Conservation (phyloP, 2,329 filamentous ascomycete species). For the Tolypocladium pustulatum region DNA sequence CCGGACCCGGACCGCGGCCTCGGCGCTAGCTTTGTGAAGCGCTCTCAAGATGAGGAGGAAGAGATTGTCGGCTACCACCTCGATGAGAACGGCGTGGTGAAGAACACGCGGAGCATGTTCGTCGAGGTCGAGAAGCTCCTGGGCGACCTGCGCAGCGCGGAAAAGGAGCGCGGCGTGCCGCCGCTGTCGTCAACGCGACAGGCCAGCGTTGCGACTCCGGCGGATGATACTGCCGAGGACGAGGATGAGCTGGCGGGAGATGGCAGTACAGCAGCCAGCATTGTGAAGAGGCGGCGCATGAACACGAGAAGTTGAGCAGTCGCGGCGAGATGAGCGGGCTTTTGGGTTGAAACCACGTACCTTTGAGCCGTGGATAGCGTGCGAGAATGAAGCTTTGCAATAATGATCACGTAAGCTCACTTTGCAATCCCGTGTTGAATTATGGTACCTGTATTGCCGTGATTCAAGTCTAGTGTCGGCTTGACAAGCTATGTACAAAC, state of each 20-base stretch:
- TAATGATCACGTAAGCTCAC: neutral
- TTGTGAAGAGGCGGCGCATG: conserved; percentile 25
- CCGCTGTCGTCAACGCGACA: conserved; percentile 21
- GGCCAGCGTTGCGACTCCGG: conserved; percentile 27
- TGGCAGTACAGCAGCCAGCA: conserved; percentile 19
- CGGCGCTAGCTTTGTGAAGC: conserved; percentile 47
- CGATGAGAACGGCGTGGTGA: conserved; percentile 78
- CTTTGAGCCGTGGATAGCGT: neutral
- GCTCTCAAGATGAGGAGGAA: conserved; percentile 32
- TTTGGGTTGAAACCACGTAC: no score
- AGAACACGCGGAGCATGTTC: conserved; percentile 83
- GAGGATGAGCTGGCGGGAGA: conserved; percentile 37
- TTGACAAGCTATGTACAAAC: neutral
- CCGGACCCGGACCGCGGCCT: conserved; percentile 66
- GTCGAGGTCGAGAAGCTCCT: conserved; percentile 74
- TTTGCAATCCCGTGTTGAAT: neutral
- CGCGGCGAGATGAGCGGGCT: neutral
- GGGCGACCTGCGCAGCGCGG: conserved; percentile 63
- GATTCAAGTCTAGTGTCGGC: neutral
- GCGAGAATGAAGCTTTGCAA: neutral
- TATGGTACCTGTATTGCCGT: neutral
- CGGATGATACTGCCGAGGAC: conserved; percentile 37
- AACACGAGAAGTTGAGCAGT: conserved; percentile 18
- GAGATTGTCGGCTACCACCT: conserved; percentile 50
- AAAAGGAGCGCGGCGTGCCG: conserved; percentile 39